Evolutionary conservation across 2,329 filamentous ascomycete genomes (phyloP), one percentile per base, ranked within the genome.

Genomic region (Pseudopyricularia javanii): DNA sequence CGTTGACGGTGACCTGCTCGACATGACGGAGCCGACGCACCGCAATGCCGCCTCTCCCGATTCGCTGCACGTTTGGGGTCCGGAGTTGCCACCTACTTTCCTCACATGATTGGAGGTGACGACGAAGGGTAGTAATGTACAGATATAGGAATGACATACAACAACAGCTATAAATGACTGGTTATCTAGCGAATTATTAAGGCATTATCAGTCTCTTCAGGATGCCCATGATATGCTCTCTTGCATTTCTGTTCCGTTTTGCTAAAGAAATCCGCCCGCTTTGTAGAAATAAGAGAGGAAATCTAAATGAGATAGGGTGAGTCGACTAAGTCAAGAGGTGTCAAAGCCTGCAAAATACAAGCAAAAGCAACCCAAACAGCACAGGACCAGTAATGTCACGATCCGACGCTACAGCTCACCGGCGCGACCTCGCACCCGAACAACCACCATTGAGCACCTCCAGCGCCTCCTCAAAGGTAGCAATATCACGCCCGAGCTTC

Each of bases 1-100:
- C 59, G 79, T 82, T 15, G 84, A 87, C 62, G 83, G 84, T 1
- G 84, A 88, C 65, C 59, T 84, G 57, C 74, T 86, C 2, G 70
- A 78, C 55, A 70, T 78, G 56, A 75, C 70, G 17, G 73, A 77
- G 40, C 74, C 71, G 20, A 72, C 71, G 4, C 70, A 75, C 56
- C 62, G 58, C 12, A 69, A 62, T 12, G 59, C 65, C 55, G 68
- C 68, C 1, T 64, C 66, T 26, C 69, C 71, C 3, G 71, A 68
- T 45, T 70, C 67, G 33, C 54, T 74, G 40, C 68, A 74, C 56
- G 68, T 74, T 15, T 75, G 72, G 73, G 73, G 72, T 65, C 61
- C 61, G n/a, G 60, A 63, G 47, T 53, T 63, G 22, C 61, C 61
- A 12, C 56, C 58, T 32, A 62, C 60, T 2, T 63, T 63, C 54